A percentile compares a stretch with the other conserved stretches of the same genome.
phyloP scores from a whole-genome alignment of 768 basidiomycete genomes.

The Boletus barrowsii region DNA sequence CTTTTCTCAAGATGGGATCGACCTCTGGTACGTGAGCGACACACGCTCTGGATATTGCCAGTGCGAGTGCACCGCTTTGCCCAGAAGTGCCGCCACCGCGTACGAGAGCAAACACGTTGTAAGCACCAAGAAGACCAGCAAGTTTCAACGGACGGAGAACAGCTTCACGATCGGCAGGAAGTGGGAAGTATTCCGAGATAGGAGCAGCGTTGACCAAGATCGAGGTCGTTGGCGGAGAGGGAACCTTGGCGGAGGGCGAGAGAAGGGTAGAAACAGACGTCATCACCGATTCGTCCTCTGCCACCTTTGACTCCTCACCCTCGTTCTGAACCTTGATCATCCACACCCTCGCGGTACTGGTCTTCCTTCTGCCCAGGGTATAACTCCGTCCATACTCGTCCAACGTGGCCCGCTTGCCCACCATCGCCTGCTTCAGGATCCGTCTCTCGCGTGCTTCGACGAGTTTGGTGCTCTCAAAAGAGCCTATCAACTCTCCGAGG shows the following conservation, averaged over 20 bases:
- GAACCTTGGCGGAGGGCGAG: constrained; percentile 15
- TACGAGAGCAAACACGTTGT: constrained; percentile 71
- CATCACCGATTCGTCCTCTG: constrained; percentile 1
- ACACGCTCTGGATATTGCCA: constrained; percentile 74
- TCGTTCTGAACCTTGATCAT: constrained; percentile 65
- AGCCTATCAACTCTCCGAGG: constrained; percentile 52
- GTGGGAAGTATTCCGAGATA: constrained; percentile 73
- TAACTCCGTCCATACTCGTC: constrained; percentile 85
- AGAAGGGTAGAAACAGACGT: constrained; percentile 17
- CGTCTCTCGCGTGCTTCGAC: constrained; percentile 40
- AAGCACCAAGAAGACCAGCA: constrained; percentile 80
- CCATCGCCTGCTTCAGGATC: constrained; percentile 23
- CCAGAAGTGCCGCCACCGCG: constrained; percentile 90
- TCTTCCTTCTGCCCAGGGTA: constrained; percentile 84
- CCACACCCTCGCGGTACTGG: constrained; percentile 89
- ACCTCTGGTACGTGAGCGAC: constrained; percentile 68
- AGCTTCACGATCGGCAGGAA: constrained; percentile 73
- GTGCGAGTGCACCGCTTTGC: constrained; percentile 77
- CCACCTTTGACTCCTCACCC: constrained; percentile 22
- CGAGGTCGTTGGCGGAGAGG: constrained; percentile 49
- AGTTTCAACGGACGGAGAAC: constrained; percentile 82
- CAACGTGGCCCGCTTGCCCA: constrained; percentile 55
- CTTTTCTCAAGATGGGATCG: constrained; percentile 63
- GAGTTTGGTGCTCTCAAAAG: constrained; percentile 66
- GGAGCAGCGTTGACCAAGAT: constrained; percentile 86